Percentiles rank a stretch among this genome's conserved stretches.
phyloP scores from a whole-genome alignment of 2,329 filamentous ascomycete species.

The Phialophora tarda region DNA sequence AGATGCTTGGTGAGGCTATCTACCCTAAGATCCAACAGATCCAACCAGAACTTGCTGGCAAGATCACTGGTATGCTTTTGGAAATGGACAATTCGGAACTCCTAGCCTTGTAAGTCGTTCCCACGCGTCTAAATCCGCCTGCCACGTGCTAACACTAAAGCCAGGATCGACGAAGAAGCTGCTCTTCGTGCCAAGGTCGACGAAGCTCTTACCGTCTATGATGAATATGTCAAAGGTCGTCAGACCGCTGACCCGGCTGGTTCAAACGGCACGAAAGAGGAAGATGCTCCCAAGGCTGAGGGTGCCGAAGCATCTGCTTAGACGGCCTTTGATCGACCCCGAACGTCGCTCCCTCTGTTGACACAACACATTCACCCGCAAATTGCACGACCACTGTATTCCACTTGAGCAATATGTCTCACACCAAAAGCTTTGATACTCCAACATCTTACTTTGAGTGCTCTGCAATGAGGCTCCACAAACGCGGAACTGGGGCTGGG shows the following conservation, averaged over 20 bases:
- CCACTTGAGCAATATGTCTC: constrained; percentile 32
- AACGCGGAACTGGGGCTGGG: constrained; percentile 21
- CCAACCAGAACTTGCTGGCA: constrained; percentile 94
- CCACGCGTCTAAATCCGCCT: neutral
- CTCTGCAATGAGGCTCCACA: constrained; percentile 20
- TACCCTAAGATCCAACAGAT: constrained; percentile 98
- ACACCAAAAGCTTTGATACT: constrained; percentile 36
- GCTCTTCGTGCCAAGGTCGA: constrained; percentile 95
- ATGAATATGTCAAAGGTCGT: constrained; percentile 97
- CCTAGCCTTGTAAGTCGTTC: constrained; percentile 84
- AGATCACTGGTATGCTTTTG: constrained; percentile 99
- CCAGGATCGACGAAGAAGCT: constrained; percentile 83
- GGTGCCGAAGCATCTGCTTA: constrained; percentile 37
- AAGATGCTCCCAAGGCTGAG: constrained; percentile 35
- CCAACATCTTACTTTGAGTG: constrained; percentile 24
- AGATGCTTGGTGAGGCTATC: constrained; percentile 95
- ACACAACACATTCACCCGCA: constrained; percentile 24
- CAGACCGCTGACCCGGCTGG: constrained; percentile 47
- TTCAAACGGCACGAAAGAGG: constrained; percentile 39
- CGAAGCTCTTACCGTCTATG: constrained; percentile 94
- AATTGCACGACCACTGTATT: constrained; percentile 34
- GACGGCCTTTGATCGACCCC: constrained; percentile 11
- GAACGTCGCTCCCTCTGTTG: constrained; percentile 18
- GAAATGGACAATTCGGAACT: constrained; percentile 99
- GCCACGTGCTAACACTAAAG: constrained; percentile 32